Conservation (phyloP, 2,329 filamentous ascomycete species). For the Colletotrichum sansevieriae region DNA sequence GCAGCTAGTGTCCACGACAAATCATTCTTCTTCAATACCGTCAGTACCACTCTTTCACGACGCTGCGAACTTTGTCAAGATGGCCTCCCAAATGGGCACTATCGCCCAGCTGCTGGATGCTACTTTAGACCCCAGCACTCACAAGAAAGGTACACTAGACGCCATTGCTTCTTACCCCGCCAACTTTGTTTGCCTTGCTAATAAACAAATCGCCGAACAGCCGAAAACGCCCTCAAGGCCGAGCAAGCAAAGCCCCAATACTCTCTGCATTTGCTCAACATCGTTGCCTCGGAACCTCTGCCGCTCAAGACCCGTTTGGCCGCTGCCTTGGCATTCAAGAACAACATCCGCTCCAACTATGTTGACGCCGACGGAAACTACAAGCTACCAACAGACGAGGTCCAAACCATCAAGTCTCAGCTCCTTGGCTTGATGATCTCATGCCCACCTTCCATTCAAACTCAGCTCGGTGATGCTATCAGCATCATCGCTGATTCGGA, state of each 20-base stretch:
- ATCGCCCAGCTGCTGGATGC: conserved; percentile 89
- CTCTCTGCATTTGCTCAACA: conserved; percentile 88
- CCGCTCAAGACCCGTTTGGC: conserved; percentile 86
- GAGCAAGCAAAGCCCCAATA: conserved; percentile 89
- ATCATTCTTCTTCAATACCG: conserved; percentile 15
- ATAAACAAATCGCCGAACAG: conserved; percentile 64
- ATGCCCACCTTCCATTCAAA: conserved; percentile 87
- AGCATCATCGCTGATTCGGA: conserved; percentile 98
- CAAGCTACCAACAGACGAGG: conserved; percentile 86
- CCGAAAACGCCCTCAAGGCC: conserved; percentile 82
- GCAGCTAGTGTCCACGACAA: conserved; percentile 30
- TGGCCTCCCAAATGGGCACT: conserved; percentile 68
- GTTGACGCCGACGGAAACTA: conserved; percentile 95
- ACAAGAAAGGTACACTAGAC: conserved; percentile 80
- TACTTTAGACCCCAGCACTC: conserved; percentile 87
- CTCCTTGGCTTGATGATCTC: conserved; percentile 97
- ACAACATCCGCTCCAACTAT: conserved; percentile 96
- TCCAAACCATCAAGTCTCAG: conserved; percentile 91
- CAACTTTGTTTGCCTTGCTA: conserved; percentile 49
- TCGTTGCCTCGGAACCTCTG: conserved; percentile 81
- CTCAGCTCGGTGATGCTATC: conserved; percentile 95
- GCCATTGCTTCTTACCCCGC: conserved; percentile 47
- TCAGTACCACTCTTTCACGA: conserved; percentile 11
- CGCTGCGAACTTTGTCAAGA: conserved; percentile 52
- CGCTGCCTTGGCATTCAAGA: conserved; percentile 96